Evolutionary conservation across 1,284 basidiomycete genomes (phyloP).

Genomic region (Ganoderma sinense): DNA sequence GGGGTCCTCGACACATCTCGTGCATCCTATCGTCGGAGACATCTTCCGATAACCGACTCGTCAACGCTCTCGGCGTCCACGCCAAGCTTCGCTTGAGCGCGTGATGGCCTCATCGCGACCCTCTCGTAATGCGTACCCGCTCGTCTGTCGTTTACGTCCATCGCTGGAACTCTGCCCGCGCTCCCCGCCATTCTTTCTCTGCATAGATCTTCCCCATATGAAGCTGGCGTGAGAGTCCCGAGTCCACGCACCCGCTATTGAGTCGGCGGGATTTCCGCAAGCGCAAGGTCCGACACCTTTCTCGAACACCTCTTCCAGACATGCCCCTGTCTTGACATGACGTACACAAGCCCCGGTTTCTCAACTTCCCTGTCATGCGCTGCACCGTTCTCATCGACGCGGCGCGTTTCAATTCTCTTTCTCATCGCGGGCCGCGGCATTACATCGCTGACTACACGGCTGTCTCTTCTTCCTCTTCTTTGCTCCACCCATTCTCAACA

Average conservation of each 20-base stretch:
- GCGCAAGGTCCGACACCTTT: not conserved
- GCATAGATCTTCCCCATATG: not conserved
- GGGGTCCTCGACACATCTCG: not conserved
- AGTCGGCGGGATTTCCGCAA: constrained; percentile 1
- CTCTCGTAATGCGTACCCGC: not conserved
- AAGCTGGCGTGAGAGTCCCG: not conserved
- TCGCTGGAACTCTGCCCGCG: not conserved
- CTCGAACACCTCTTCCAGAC: constrained; percentile 3
- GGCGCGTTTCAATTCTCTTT: not conserved
- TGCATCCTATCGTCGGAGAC: not conserved
- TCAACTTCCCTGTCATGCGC: constrained; percentile 1
- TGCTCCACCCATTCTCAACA: constrained; percentile 1
- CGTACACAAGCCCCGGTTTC: constrained; percentile 5
- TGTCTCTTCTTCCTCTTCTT: not conserved
- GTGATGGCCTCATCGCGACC: not conserved
- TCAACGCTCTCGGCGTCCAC: not conserved
- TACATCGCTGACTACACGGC: not conserved
- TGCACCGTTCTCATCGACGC: not conserved
- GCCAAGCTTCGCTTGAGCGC: not conserved
- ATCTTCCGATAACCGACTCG: constrained; percentile 3
- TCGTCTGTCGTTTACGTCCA: constrained; percentile 5
- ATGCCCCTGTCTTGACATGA: not conserved
- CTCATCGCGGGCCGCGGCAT: not conserved
- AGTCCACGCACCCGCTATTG: not conserved
- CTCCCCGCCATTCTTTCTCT: not conserved